Evolutionary conservation across 2,329 filamentous ascomycete genomes (phyloP), one percentile per base, ranked within the genome.

Genomic region (Diaporthe batatas): DNA sequence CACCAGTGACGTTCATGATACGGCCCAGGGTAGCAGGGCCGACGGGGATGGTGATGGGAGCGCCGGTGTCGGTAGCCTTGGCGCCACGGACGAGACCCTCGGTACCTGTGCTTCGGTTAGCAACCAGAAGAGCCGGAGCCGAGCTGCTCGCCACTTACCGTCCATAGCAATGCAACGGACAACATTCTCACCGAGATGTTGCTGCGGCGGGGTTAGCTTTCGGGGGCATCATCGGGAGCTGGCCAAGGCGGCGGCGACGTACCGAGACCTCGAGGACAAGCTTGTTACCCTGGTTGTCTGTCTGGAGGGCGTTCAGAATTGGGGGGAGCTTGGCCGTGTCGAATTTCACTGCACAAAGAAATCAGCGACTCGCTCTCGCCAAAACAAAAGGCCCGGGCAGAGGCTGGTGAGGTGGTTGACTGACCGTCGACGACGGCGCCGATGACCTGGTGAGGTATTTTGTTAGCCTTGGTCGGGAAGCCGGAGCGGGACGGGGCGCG

Each of bases 81-180:
- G 91, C 88, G 84, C 96, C 96, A 91, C 96, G 96, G 84, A 96
- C 93, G 81, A 99, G 94, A 96, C 96, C 96, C 91, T 98, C 96
- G 84, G 96, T 99, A 97, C 94, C 94, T 96, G 77, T 78, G 74
- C 73, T 75, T 44, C 21, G 47, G 29, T 71, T 29, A 77, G 68
- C 72, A 73, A 64, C 69, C 32, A 68, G n/a, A 34, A 49, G 59
- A 71, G 53, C 25, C n/a, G 11, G 23, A 18, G 23, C 58, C 62
- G 32, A n/a, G 57, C 29, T 29, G 32, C 57, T 21, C 23, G 53
- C 25, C n/a, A 85, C 91, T 86, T 92, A 97, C 96, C 96, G 88
- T 99, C 96, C 96, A 99, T 99, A 88, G 96, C 96, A 97, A 99
- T 99, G 87, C 94, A 97, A 87, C 96, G 93, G 86, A 99, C 96